Evolutionary conservation across 1,284 basidiomycete genomes (phyloP), one percentile per base, ranked within the genome.

Genomic region (Boletellus deceptivus): DNA sequence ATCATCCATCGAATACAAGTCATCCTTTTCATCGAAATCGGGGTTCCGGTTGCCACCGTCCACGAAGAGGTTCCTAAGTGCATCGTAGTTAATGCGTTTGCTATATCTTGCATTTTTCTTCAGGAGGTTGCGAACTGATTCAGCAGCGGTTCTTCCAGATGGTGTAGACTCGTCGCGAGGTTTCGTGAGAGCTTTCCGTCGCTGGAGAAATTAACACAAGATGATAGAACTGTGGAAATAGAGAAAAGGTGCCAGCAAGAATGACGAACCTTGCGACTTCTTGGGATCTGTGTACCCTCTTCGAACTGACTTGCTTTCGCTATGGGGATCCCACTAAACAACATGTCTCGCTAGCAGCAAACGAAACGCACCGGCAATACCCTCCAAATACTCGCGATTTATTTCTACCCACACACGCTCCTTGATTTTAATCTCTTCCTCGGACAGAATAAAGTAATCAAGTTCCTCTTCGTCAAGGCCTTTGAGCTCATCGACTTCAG

Each of bases 361-460:
- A 31, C 33, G 22, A 53, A 49, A 76, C 83, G 69, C 63, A 91
- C 91, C 84, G 54, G 91, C 92, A 41, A 95, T 76, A 29, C 89
- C 86, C 67, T 97, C 91, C 45, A 99, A 73, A 73, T 97, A 99
- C 48, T 97, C 93, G 58, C 83, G 83, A 71, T 99, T 99, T 67
- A 94, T 79, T 71, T 96, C 93, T 55, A 98, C 91, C 97, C 97
- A 99, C 17, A 99, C 84, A 24, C 94, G 84, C 64, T 96, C 93
- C 68, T 95, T 97, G 64, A 93, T 81, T 65, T 80, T 83, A 6
- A 92, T 87, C 70, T 98, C 96, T 24, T 91, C 90, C 42, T 91
- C 86, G 11, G 80, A 86, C 43, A 98, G 72, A 52, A 97, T 77
- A 73, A 91, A 93, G 24, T 73, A 75, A 66, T 98, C 92, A 41